Percentiles rank a stretch among this genome's conserved stretches.
These are phyloP conservation scores for Yamadazyma nakazawae DNA, from an alignment of 805 yeast species.

Conservation along the genomic window DNA sequence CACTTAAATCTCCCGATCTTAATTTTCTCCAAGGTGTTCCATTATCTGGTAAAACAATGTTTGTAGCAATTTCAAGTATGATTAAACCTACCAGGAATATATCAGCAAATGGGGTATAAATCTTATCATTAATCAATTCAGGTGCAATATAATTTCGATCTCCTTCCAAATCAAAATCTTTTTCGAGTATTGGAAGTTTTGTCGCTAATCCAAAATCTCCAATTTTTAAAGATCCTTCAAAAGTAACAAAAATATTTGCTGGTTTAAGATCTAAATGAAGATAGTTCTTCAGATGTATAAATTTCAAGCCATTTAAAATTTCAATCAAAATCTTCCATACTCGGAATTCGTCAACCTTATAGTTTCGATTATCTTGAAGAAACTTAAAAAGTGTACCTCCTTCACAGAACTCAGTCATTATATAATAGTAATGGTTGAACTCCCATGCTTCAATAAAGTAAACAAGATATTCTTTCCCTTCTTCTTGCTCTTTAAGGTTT, in stretches of 20 bases:
- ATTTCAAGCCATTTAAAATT: conserved; percentile 71
- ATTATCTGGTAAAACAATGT: conserved; percentile 90
- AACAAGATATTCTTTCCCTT: conserved; percentile 75
- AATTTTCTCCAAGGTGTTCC: conserved; percentile 96
- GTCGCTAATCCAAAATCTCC: conserved; percentile 98
- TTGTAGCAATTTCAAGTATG: conserved; percentile 93
- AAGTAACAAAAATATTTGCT: conserved; percentile 89
- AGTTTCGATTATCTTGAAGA: conserved; percentile 66
- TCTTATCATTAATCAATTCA: conserved; percentile 78
- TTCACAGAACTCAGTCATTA: conserved; percentile 94
- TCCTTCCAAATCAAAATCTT: conserved; percentile 86
- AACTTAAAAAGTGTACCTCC: conserved; percentile 87
- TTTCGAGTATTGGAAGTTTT: conserved; percentile 62
- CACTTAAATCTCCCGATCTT: conserved; percentile 91
- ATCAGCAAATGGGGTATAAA: conserved; percentile 89
- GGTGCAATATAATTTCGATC: conserved; percentile 98
- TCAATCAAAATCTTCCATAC: conserved; percentile 95
- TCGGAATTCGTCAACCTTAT: conserved; percentile 90
- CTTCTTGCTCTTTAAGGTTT: conserved; percentile 41
- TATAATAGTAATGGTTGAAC: conserved; percentile 67
- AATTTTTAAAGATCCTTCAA: conserved; percentile 89
- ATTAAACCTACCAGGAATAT: conserved; percentile 91
- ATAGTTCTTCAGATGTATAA: conserved; percentile 70
- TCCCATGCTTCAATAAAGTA: conserved; percentile 87
- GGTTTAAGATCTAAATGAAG: conserved; percentile 93